Base-by-base conservation (phyloP, 2,329 filamentous ascomycete species). In the Aspergillus clavatus region DNA sequence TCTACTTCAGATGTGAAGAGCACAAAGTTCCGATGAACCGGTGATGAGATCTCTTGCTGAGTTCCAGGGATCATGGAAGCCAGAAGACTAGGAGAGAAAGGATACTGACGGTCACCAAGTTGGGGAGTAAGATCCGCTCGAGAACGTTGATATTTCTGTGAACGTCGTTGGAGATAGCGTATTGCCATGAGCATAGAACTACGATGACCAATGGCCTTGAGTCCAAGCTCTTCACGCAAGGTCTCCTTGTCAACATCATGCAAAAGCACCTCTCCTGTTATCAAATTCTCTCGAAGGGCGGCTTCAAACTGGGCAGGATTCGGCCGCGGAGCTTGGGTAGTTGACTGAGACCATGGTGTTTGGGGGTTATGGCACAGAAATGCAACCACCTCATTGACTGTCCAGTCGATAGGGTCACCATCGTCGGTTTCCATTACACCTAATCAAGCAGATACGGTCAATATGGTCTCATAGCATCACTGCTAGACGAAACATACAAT, bases 341-440 rank as follows among this genome's bases (percentile, higher is more conserved):
- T 48, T 12, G 59, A 63, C 16, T 54, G 52, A 7, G 62, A 57
- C 67, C 69, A 72, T 41, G 63, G 59, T 7, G 78, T 74, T 38
- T 72, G 71, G 3, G 72, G 60, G 2, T 71, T 58, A 18, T 76
- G 72, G 60, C 83, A 88, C 3, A 94, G 72, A 57, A 84, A 82
- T 12, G 73, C 62, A 7, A 86, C 77, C 8, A 94, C 80, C 27
- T 81, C 75, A 28, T 85, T 80, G 24, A 83, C 73, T 27, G 78
- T 77, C 89, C 89, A 95, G 43, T 76, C 59, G 64, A 83, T 85
- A n/a, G 89, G 88, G 66, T 95, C 87, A 12, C 65, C 62, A 38
- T 65, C 65, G 41, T 48, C 50, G 21, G 51, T 42, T 16, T 53
- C 42, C 65, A 67, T 67, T 14, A 42, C 41, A 39, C 19, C 39